Percentiles rank a stretch among this genome's conserved stretches.
Conservation (phyloP, 805 yeast genomes). For the Yarrowia hollandica region DNA sequence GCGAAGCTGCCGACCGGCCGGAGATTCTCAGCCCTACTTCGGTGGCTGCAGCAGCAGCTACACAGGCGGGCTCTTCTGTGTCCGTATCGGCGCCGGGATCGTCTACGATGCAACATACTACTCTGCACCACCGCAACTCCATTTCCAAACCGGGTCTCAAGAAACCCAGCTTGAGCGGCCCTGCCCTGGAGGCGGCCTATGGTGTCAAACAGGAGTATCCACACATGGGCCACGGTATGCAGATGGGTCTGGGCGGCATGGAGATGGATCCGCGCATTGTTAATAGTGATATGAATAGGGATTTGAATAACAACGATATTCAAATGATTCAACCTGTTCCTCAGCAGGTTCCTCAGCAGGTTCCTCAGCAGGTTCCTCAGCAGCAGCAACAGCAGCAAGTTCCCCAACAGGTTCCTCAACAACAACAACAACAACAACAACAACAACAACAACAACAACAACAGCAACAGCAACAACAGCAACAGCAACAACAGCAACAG, state of each 20-base stretch:
- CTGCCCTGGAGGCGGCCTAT: not conserved
- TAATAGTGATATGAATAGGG: too few relatives aligned
- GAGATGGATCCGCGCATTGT: conserved; percentile 1
- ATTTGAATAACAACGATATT: not conserved
- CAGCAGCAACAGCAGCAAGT: too few relatives aligned
- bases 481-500: too few relatives aligned
- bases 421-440: too few relatives aligned
- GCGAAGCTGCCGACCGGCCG: conserved; percentile 26
- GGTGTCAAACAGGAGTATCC: conserved; percentile 20
- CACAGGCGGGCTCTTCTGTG: too few relatives aligned
- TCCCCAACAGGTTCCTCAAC: too few relatives aligned
- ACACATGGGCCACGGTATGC: too few relatives aligned
- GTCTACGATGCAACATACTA: not conserved
- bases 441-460: too few relatives aligned
- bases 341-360: conserved; percentile 6
- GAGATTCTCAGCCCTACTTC: conserved; percentile 1
- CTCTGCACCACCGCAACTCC: not conserved
- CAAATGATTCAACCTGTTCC: conserved; percentile 6
- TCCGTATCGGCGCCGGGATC: not conserved
- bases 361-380: not conserved
- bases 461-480: too few relatives aligned
- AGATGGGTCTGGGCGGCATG: not conserved
- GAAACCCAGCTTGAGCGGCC: not conserved
- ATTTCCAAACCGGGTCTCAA: conserved; percentile 1
- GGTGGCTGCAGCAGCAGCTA: too few relatives aligned